Percentiles rank a stretch among this genome's conserved stretches.
These are phyloP conservation scores for Phylloporus arenicola DNA, from an alignment of 768 basidiomycete genomes.

Conservation along the genomic window DNA sequence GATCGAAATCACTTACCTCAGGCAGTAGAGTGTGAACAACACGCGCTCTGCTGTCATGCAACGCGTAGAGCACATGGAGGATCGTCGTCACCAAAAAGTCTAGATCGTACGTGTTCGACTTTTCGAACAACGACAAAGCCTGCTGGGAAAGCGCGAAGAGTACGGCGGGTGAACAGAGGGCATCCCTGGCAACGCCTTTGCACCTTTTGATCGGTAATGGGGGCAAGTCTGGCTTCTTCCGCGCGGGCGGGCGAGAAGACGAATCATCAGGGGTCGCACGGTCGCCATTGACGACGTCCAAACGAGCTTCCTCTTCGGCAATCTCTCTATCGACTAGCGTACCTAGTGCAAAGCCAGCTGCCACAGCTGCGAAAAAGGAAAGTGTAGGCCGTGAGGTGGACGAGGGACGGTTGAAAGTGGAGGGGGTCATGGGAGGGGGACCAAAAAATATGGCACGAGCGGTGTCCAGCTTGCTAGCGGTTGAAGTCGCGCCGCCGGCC, in stretches of 20 bases:
- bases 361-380: conserved; percentile 54
- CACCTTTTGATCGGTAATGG: conserved; percentile 17
- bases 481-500: conserved; percentile 15
- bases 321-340: conserved; percentile 35
- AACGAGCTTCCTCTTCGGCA: conserved; percentile 23
- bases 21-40: conserved; percentile 32
- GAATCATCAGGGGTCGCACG: conserved; percentile 17
- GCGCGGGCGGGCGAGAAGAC: conserved; percentile 17
- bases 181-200: conserved; percentile 28
- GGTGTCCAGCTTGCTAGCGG: conserved; percentile 20
- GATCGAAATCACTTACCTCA: conserved; percentile 27
- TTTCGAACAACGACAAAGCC: conserved; percentile 40
- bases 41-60: conserved; percentile 47
- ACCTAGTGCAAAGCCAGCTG: conserved; percentile 57
- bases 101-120: conserved; percentile 40
- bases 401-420: conserved; percentile 9
- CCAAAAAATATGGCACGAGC: conserved; percentile 32
- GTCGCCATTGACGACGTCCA: conserved; percentile 20
- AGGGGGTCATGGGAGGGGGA: not conserved
- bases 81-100: conserved; percentile 58
- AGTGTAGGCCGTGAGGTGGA: conserved; percentile 18
- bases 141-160: conserved; percentile 48
- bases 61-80: conserved; percentile 48
- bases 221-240: conserved; percentile 19
- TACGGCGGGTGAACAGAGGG: conserved; percentile 30